These are phyloP conservation scores for Sporisorium reilianum DNA, from an alignment of 1,284 basidiomycete species.

Conservation along the genomic window DNA sequence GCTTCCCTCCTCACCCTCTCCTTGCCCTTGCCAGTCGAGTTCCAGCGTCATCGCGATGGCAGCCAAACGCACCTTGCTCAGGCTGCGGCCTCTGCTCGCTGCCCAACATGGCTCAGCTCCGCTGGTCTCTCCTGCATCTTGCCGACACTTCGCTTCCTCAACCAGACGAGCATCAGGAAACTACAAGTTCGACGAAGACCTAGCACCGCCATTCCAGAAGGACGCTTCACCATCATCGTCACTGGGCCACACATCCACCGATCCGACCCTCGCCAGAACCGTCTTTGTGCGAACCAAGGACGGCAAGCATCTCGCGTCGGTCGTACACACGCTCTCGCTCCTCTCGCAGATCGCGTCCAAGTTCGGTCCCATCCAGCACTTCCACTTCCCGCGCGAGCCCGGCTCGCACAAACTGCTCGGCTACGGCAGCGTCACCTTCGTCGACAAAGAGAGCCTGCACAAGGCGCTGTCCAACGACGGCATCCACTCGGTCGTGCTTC, in stretches of 20 bases:
- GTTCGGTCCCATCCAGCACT: slow-evolving; percentile 42
- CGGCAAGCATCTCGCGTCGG: slow-evolving; percentile 49
- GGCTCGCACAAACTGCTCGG: slow-evolving; percentile 28
- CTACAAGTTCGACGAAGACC: slow-evolving; percentile 28
- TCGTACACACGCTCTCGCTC: slow-evolving; percentile 44
- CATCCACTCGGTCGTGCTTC: slow-evolving; percentile 30
- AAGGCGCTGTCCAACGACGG: slow-evolving; percentile 43
- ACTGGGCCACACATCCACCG: slow-evolving; percentile 1
- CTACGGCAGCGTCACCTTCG: slow-evolving; percentile 47
- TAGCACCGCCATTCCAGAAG: slow-evolving; percentile 12
- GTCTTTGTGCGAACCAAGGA: slow-evolving; percentile 42
- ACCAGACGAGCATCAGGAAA: neutral
- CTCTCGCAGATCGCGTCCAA: slow-evolving; percentile 36
- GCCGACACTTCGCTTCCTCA: slow-evolving; percentile 15
- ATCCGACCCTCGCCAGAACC: slow-evolving; percentile 23
- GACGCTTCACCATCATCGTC: neutral
- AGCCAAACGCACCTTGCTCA: slow-evolving; percentile 21
- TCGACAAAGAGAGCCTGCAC: slow-evolving; percentile 24
- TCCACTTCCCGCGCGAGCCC: slow-evolving; percentile 50
- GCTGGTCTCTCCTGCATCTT: neutral
- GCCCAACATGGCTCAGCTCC: slow-evolving; percentile 1
- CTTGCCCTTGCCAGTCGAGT: too few relatives aligned
- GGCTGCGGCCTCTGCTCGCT: slow-evolving; percentile 20
- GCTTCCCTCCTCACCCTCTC: too few relatives aligned
- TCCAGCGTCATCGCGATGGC: slow-evolving; percentile 11